Percentiles rank a stretch among this genome's conserved stretches.
Evolutionary conservation across 2,329 filamentous ascomycete genomes (phyloP).

Genomic region (Hymenoscyphus fraxineus): DNA sequence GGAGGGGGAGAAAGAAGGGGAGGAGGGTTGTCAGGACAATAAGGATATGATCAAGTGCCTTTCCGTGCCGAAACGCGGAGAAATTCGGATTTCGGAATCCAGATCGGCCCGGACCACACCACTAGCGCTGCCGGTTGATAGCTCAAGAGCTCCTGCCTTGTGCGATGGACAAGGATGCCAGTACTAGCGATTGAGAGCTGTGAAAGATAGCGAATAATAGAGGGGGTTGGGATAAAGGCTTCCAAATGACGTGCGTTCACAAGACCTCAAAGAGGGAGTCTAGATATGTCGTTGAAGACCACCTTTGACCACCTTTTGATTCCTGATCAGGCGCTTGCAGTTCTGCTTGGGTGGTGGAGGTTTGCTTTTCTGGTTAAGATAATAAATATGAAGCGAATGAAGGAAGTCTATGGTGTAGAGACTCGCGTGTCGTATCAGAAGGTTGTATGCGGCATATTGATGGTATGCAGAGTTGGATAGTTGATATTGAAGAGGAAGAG

Average conservation of each 20-base stretch:
- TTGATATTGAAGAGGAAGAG: background rate
- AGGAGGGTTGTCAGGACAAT: background rate
- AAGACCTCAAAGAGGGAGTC: background rate
- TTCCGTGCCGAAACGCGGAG: background rate
- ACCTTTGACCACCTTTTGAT: background rate
- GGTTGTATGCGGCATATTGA: background rate
- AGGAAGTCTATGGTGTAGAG: background rate
- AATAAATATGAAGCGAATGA: background rate
- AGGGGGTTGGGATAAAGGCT: background rate
- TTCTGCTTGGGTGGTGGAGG: background rate
- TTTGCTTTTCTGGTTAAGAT: background rate
- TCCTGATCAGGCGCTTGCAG: background rate
- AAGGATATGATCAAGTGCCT: background rate
- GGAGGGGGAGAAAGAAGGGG: background rate
- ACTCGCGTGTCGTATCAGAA: background rate
- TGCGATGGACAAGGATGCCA: background rate
- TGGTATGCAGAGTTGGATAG: background rate
- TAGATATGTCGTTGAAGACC: background rate
- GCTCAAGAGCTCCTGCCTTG: background rate
- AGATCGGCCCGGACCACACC: background rate
- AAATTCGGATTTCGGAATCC: background rate
- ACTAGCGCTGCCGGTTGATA: background rate
- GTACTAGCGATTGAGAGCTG: background rate
- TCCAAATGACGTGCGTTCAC: background rate
- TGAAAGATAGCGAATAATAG: background rate